These are phyloP conservation scores for Auriscalpium orientale DNA, from an alignment of 768 basidiomycete species.

Conservation along the genomic window DNA sequence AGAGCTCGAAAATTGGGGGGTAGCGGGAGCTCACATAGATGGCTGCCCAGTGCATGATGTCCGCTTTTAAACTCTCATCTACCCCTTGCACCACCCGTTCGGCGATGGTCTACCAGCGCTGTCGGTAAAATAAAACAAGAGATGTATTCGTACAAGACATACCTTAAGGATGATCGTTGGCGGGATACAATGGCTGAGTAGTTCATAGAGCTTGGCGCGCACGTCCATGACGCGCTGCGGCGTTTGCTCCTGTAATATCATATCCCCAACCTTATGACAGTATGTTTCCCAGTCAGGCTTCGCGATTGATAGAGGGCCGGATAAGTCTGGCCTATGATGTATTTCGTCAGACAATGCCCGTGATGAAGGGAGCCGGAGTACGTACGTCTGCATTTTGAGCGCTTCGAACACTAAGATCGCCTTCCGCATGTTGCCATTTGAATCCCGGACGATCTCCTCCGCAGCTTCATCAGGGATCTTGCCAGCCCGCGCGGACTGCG, in stretches of 20 bases:
- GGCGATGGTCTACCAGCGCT: slow-evolving; percentile 66
- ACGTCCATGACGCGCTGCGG: slow-evolving; percentile 89
- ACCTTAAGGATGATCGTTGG: slow-evolving; percentile 90
- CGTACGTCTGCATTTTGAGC: slow-evolving; percentile 92
- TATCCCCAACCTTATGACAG: slow-evolving; percentile 84
- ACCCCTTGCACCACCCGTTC: slow-evolving; percentile 81
- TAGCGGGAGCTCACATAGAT: slow-evolving; percentile 62
- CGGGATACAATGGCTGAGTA: slow-evolving; percentile 95
- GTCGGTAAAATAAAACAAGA: too few relatives aligned
- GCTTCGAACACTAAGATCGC: slow-evolving; percentile 93
- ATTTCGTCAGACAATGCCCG: not conserved
- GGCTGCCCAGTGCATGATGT: slow-evolving; percentile 97
- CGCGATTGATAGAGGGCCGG: slow-evolving; percentile 72
- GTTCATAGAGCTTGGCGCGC: slow-evolving; percentile 87
- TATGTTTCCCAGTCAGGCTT: slow-evolving; percentile 99
- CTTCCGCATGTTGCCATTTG: slow-evolving; percentile 88
- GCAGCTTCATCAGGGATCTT: slow-evolving; percentile 72
- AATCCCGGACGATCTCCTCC: slow-evolving; percentile 69
- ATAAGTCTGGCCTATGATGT: slow-evolving; percentile 69
- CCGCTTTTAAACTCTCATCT: slow-evolving; percentile 84
- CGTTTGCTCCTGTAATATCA: slow-evolving; percentile 84
- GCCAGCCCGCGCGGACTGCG: slow-evolving; percentile 66
- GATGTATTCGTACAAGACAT: slow-evolving; percentile 2
- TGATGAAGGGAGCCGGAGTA: slow-evolving; percentile 3
- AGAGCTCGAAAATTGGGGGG: not conserved